Evolutionary conservation across 108 stramenopile genomes (phyloP), one percentile per base, ranked within the genome.

Genomic region (Fragilaria radians): DNA sequence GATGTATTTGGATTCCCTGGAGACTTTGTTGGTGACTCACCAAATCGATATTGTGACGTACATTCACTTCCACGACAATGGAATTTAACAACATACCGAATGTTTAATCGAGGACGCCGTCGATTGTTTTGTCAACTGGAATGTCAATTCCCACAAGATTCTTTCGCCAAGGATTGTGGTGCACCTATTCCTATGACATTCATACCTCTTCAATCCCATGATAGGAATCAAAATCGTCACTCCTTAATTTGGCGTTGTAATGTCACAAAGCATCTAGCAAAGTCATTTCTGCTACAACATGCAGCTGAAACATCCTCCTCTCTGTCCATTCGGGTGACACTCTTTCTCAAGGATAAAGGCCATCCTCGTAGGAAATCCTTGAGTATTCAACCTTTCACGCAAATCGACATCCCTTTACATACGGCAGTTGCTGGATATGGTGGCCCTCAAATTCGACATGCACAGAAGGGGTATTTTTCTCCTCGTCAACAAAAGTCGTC

Each of bases 391-490:
- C 50, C 50, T 21, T 7, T 51, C 5, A 7, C 21, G 50, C 5
- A 14, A 7, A 19, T 42, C 17, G 66, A 59, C 33, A 52, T 67
- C 23, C 59, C 59, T 7, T 9, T 52, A 3, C 24, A 23, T 11
- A 67, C 66, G 4, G 59, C 24, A 28, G 25, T 61, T n/a, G 49
- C 46, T 2, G 66, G 66, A 22, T 57, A 66, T 27, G 59, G 28
- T 17, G 66, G 66, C 22, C 58, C 58, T 7, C 48, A 48, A 21
- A 7, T 27, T 18, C 46, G 26, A 14, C 25, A 48, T 28, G 17
- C 5, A 7, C n/a, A 9, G 22, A 7, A 11, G 46, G 5, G 46
- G 17, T 49, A 52, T 22, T 4, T 55, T 27, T 18, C 25, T 11
- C n/a, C n/a, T n/a, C n/a, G n/a, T n/a, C n/a, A n/a, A n/a, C 60